These are phyloP conservation scores for Xenosphaeropsis pyriputrescens DNA, from an alignment of 2,329 filamentous ascomycete species.

Conservation along the genomic window DNA sequence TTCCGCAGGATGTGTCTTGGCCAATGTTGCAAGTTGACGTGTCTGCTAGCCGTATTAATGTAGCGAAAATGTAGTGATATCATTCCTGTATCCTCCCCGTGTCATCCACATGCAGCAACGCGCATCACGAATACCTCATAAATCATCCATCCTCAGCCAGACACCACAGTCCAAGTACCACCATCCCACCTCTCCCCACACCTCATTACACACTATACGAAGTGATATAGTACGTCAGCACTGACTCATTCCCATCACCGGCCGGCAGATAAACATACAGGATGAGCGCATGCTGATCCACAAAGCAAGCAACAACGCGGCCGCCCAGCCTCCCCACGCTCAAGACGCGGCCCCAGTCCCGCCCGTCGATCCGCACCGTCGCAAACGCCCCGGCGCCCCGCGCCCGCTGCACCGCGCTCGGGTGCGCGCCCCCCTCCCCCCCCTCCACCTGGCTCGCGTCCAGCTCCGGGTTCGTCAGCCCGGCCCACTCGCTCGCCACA, in stretches of 20 bases:
- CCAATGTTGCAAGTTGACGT: too few relatives aligned
- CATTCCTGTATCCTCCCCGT: too few relatives aligned
- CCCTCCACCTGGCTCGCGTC: constrained; percentile 61
- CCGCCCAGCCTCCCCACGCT: constrained; percentile 83
- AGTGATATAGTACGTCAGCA: constrained; percentile 55
- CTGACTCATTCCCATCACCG: constrained; percentile 58
- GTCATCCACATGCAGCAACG: too few relatives aligned
- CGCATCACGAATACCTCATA: too few relatives aligned
- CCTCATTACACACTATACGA: constrained; percentile 30
- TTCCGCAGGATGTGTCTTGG: too few relatives aligned
- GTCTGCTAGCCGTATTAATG: too few relatives aligned
- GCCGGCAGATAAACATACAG: constrained; percentile 69
- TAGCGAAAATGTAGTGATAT: too few relatives aligned
- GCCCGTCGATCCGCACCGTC: constrained; percentile 78
- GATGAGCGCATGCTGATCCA: constrained; percentile 65
- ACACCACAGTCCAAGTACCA: too few relatives aligned
- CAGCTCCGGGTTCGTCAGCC: constrained; percentile 73
- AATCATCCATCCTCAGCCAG: too few relatives aligned
- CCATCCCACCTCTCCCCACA: neutral
- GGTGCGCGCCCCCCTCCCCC: constrained; percentile 59
- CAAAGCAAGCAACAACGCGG: constrained; percentile 84
- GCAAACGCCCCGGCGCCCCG: constrained; percentile 76
- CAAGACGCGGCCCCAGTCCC: constrained; percentile 88
- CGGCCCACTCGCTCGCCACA: constrained; percentile 76
- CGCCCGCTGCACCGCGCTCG: constrained; percentile 64